Conservation (phyloP, 2,329 filamentous ascomycete genomes). For the Beauveria brongniartii region DNA sequence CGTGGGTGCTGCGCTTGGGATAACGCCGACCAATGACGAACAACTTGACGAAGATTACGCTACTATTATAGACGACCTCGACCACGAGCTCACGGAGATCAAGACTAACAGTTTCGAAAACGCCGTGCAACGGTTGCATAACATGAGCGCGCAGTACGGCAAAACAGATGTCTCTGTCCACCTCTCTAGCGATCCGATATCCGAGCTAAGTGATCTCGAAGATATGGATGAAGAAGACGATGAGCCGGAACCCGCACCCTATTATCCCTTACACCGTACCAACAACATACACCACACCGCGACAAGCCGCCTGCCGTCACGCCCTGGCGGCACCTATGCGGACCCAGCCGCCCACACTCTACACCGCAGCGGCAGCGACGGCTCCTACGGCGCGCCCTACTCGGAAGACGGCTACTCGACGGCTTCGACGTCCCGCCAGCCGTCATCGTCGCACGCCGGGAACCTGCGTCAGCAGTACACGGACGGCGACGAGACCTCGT, state of each 20-base stretch:
- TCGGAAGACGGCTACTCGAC: constrained; percentile 8
- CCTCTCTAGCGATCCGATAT: constrained; percentile 26
- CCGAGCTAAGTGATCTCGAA: constrained; percentile 35
- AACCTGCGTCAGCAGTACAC: neutral
- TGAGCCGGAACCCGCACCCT: constrained; percentile 15
- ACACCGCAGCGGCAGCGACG: neutral
- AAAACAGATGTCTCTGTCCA: neutral
- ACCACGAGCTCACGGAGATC: constrained; percentile 30
- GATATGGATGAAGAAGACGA: constrained; percentile 41
- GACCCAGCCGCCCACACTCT: constrained; percentile 3
- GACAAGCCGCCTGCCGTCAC: neutral
- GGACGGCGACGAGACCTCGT: neutral
- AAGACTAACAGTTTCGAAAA: constrained; percentile 14
- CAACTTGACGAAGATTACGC: constrained; percentile 34
- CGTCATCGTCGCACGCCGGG: neutral
- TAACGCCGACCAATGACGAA: constrained; percentile 13
- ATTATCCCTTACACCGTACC: neutral
- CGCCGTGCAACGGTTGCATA: constrained; percentile 18
- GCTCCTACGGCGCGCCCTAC: neutral
- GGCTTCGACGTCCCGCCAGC: neutral
- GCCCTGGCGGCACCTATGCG: constrained; percentile 2
- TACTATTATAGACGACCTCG: constrained; percentile 33
- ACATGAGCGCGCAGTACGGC: neutral
- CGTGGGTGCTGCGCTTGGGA: constrained; percentile 25
- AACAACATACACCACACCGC: neutral